Base-by-base conservation (phyloP, 169 alveolate species). In the Nephromyces sp. region DNA sequence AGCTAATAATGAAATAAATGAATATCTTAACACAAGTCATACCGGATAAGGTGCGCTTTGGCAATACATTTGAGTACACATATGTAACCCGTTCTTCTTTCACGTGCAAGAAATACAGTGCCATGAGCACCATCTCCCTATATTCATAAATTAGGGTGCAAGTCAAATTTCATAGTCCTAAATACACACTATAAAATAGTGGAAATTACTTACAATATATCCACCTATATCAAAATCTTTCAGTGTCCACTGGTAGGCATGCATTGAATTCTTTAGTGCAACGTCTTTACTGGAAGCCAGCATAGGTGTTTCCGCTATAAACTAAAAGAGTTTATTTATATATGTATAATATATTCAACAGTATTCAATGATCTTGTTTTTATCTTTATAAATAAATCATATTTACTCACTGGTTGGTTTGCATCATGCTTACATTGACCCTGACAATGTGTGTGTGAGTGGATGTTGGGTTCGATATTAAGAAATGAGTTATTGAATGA, bases 81-180 rank as follows among this genome's bases (percentile, higher is more conserved):
- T 62, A 90, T 89, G 80, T 88, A 90, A 31, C 91, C 89, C 3
- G 93, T 86, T 52, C 92, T 72, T 62, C 92, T 78, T 33, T 85
- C 94, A 72, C 93, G 81, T 0, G 92, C 95, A 33, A 90, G 75
- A 64, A 89, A 90, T 0, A 90, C 94, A n/a, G 83, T 80, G 0
- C 95, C 95, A 66, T 89, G 93, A 32, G 94, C 94, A 1, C 95
- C 95, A 53, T 88, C 93, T 0, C 95, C 94, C 57, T 43, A 15
- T 43, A 15, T 43, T 15, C 15, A 43, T 15, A 43, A 43, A 15
- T 43, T 43, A 15, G 25, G n/a, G n/a, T 43, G 57, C n/a, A 43
- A 43, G n/a, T 15, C 15, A 43, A 43, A 43, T 43, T 15, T 15
- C 15, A n/a, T 43, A 43, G 57, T 15, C n/a, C 25, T 15, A 43